Conservation (phyloP, 768 basidiomycete species). For the Pulveroboletus sp. region DNA sequence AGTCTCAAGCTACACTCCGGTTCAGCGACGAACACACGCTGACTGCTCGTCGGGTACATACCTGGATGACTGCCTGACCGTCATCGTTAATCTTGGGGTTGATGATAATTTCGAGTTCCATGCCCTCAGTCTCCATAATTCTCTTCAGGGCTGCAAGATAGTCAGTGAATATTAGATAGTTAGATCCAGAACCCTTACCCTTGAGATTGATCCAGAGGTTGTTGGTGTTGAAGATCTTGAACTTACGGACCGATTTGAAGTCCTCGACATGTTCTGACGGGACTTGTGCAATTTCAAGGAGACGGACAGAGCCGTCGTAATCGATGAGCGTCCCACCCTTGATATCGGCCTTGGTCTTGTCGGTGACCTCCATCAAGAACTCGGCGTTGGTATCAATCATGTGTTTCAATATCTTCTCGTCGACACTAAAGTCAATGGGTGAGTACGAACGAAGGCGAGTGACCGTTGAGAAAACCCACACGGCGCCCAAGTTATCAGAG, state of each 20-base stretch:
- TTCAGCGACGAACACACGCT: neutral
- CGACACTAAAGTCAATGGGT: constrained; percentile 41
- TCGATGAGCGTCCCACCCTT: constrained; percentile 70
- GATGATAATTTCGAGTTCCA: constrained; percentile 79
- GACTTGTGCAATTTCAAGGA: constrained; percentile 77
- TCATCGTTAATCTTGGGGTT: constrained; percentile 68
- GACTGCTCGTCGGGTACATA: constrained; percentile 8
- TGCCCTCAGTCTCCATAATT: constrained; percentile 58
- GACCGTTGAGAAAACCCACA: constrained; percentile 30
- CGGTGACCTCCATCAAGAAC: constrained; percentile 74
- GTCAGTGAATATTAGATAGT: constrained; percentile 1
- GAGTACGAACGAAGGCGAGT: neutral
- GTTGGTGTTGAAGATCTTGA: constrained; percentile 79
- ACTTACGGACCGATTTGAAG: constrained; percentile 71
- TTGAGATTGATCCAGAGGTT: constrained; percentile 55
- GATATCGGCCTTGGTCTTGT: constrained; percentile 80
- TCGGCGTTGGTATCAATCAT: constrained; percentile 63
- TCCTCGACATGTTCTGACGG: constrained; percentile 68
- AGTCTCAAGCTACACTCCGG: constrained; percentile 52
- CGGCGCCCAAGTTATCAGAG: constrained; percentile 71
- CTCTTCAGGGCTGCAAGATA: constrained; percentile 56
- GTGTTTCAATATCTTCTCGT: constrained; percentile 60
- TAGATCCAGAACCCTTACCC: constrained; percentile 25
- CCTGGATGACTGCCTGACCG: constrained; percentile 67
- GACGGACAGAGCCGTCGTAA: constrained; percentile 59